phyloP scores from a whole-genome alignment of 2,329 filamentous ascomycete genomes.

The Xylaria multiplex region DNA sequence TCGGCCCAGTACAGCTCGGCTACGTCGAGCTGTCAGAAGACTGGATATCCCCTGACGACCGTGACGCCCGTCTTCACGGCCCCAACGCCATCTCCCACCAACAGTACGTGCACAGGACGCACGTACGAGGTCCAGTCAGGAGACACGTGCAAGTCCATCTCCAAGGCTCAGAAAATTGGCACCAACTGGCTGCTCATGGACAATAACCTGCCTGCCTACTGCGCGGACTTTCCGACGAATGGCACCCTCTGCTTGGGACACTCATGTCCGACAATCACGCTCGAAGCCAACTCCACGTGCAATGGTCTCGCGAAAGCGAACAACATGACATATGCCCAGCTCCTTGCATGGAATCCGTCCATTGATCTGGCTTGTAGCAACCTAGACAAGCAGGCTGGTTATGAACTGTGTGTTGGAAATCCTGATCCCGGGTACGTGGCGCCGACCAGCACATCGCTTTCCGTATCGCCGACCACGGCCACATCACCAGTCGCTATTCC shows the following conservation, averaged over 20 bases:
- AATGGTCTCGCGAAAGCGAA: constrained; percentile 27
- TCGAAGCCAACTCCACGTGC: neutral
- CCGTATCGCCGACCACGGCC: neutral
- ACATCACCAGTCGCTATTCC: constrained; percentile 39
- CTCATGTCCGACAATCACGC: constrained; percentile 35
- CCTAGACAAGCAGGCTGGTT: constrained; percentile 34
- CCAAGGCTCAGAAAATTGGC: constrained; percentile 25
- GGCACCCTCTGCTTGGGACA: constrained; percentile 23
- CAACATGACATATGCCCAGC: constrained; percentile 37
- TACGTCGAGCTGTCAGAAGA: constrained; percentile 5
- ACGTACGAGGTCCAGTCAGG: constrained; percentile 23
- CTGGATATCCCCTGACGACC: constrained; percentile 1
- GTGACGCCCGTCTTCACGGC: neutral
- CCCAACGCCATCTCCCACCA: constrained; percentile 9
- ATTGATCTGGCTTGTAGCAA: constrained; percentile 38
- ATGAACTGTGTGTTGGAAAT: constrained; percentile 38
- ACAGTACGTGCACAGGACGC: neutral
- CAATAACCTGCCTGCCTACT: constrained; percentile 30
- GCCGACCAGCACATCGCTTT: too few species aligned
- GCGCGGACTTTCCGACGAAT: constrained; percentile 25
- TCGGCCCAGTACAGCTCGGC: constrained; percentile 25
- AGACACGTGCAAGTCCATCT: constrained; percentile 31
- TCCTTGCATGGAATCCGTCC: constrained; percentile 43
- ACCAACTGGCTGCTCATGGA: constrained; percentile 35
- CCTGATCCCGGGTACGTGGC: too few species aligned